phyloP scores from a whole-genome alignment of 2,329 filamentous ascomycete genomes.

The Myriosclerotinia curreyana region DNA sequence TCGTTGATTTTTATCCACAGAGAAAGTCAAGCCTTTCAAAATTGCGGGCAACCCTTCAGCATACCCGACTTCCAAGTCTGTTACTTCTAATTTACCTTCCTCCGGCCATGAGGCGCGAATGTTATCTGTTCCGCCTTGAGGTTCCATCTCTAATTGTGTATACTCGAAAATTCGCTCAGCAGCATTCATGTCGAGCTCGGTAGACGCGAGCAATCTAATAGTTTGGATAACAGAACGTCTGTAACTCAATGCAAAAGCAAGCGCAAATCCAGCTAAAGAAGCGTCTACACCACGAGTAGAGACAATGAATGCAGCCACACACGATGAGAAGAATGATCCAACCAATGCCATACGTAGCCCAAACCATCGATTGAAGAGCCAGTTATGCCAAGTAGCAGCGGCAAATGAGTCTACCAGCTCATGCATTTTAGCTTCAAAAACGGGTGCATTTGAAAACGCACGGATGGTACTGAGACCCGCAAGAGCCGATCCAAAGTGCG shows the following conservation, averaged over 20 bases:
- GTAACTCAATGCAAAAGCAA: conserved; percentile 70
- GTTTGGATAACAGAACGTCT: conserved; percentile 59
- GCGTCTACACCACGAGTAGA: conserved; percentile 59
- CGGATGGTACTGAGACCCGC: conserved; percentile 70
- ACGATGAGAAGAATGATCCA: conserved; percentile 62
- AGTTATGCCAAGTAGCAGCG: conserved; percentile 60
- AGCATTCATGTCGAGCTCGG: conserved; percentile 75
- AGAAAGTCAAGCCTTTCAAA: conserved; percentile 64
- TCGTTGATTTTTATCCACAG: conserved; percentile 58
- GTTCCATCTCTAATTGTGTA: conserved; percentile 62
- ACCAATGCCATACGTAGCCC: conserved; percentile 68
- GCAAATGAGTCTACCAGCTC: conserved; percentile 63
- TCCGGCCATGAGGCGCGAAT: conserved; percentile 71
- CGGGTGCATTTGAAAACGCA: conserved; percentile 64
- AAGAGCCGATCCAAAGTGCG: conserved; percentile 62
- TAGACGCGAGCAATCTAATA: conserved; percentile 61
- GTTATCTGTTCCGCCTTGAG: conserved; percentile 52
- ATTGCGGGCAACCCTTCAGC: conserved; percentile 67
- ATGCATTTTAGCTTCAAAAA: conserved; percentile 67
- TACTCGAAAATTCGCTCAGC: conserved; percentile 74
- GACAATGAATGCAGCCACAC: conserved; percentile 63
- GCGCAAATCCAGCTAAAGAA: conserved; percentile 68
- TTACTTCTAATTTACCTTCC: conserved; percentile 66
- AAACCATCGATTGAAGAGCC: conserved; percentile 69
- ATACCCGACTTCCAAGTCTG: conserved; percentile 70